Base-by-base conservation (phyloP, 2,329 filamentous ascomycete genomes). In the Rhexocercosporidium sp. region DNA sequence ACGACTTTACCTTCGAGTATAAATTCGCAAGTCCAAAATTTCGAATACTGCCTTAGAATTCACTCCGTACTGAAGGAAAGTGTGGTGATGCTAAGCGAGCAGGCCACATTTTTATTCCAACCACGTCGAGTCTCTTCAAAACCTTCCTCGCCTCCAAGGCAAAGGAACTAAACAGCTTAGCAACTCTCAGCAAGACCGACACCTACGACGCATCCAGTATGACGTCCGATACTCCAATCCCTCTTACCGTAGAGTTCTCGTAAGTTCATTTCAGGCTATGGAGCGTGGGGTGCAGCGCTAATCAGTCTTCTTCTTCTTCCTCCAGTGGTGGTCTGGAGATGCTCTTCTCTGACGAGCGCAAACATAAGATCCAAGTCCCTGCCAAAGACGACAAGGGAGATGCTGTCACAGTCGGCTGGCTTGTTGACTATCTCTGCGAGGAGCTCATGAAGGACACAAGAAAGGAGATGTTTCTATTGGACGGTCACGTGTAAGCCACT, bases 241-340 rank as follows among this genome's bases (percentile, higher is more conserved):
- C 84, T 25, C 84, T 95, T 71, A 86, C 86, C 5, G 88, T 96
- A 31, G 92, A 96, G 78, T 95, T 96, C 75, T 84, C 74, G 77
- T 78, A 70, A 71, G 75, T 51, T 7, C 31, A 18, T 14, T 37
- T 56, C 20, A 41, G 31, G 34, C 11, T 8, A 9, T 25, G 34
- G 18, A 39, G 49, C 49, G 69, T 68, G 65, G 63, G 61, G 61
- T 18, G 20, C 62, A 46, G 31, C 31, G 63, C 69, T 69, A 63
- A 71, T 44, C n/a, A n/a, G n/a, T n/a, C n/a, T n/a, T n/a, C n/a
- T n/a, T n/a, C n/a, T n/a, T 41, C 46, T 54, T 51, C 4, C 34
- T 53, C 54, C 73, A 94, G 96, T 71, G 96, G 96, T 69, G 96
- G 96, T 25, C 87, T 99, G 20, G 96, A 99, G 81, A 91, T 97